Evolutionary conservation across 345 rosid genomes (phyloP).

Genomic region (Camelina neglecta): DNA sequence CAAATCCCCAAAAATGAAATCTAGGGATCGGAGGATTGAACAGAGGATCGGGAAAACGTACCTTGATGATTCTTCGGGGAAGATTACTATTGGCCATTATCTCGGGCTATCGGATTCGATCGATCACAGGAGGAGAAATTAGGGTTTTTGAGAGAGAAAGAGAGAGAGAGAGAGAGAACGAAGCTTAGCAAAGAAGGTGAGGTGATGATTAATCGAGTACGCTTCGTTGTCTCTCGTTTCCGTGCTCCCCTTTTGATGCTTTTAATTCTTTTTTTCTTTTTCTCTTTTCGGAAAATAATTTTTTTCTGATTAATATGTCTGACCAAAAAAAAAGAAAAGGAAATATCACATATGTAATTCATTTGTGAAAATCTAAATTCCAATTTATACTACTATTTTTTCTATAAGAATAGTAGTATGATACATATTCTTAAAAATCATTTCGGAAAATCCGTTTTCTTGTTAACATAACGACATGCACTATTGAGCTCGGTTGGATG

Average conservation of each 20-base stretch:
- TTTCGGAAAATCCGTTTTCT: neutral
- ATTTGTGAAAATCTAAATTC: neutral
- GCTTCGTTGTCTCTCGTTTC: slow-evolving; percentile 38
- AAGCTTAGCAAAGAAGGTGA: neutral
- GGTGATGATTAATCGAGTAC: slow-evolving; percentile 27
- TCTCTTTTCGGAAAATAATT: neutral
- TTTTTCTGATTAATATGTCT: neutral
- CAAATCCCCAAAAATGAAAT: slow-evolving; percentile 15
- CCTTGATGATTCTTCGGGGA: slow-evolving; percentile 99
- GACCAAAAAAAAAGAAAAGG: neutral
- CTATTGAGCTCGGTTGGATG: neutral
- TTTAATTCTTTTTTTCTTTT: slow-evolving; percentile 11
- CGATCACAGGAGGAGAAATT: slow-evolving; percentile 11
- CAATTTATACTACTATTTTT: neutral
- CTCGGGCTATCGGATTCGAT: slow-evolving; percentile 27
- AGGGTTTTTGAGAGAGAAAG: slow-evolving; percentile 38
- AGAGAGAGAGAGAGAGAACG: slow-evolving; percentile 13
- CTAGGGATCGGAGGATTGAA: slow-evolving; percentile 17
- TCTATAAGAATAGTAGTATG: neutral
- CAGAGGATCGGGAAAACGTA: slow-evolving; percentile 42
- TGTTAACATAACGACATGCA: neutral
- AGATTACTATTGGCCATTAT: slow-evolving; percentile 97
- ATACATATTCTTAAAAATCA: neutral
- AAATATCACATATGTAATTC: neutral
- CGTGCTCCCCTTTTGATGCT: slow-evolving; percentile 22